These are phyloP conservation scores for Leccinum disarticulatum DNA, from an alignment of 768 basidiomycete genomes.

Conservation along the genomic window DNA sequence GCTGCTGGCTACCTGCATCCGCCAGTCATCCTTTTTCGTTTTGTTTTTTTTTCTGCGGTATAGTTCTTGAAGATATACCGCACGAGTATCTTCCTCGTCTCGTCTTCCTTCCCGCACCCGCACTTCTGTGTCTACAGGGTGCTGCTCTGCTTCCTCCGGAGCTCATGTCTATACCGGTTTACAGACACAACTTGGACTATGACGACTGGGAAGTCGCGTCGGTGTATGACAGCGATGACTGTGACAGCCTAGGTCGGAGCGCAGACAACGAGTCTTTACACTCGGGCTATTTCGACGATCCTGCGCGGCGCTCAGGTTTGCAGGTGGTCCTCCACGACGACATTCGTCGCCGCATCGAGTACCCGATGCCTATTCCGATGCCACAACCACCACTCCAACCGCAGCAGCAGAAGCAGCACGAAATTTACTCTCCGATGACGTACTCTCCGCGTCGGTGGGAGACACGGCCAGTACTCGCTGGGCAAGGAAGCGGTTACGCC, in stretches of 20 bases:
- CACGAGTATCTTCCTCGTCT: neutral
- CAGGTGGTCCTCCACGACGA: slow-evolving; percentile 8
- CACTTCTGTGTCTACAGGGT: neutral
- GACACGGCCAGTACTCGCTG: neutral
- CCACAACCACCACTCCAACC: slow-evolving; percentile 10
- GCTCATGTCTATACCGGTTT: slow-evolving; percentile 27
- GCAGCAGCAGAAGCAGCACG: slow-evolving; percentile 6
- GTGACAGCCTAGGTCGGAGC: slow-evolving; percentile 26
- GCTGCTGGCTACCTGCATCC: neutral
- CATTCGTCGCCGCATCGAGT: slow-evolving; percentile 10
- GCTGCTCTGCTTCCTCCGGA: neutral
- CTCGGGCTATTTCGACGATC: slow-evolving; percentile 6
- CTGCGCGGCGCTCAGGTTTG: slow-evolving; percentile 2
- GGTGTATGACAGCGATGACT: slow-evolving; percentile 30
- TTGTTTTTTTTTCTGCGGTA: slow-evolving; percentile 3
- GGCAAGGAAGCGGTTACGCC: slow-evolving; percentile 11
- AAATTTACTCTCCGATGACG: slow-evolving; percentile 6
- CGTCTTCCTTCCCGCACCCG: neutral
- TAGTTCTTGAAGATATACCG: slow-evolving; percentile 3
- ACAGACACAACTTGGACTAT: slow-evolving; percentile 23
- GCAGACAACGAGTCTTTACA: slow-evolving; percentile 15
- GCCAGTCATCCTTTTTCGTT: neutral
- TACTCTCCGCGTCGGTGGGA: slow-evolving; percentile 14
- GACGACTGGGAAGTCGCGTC: slow-evolving; percentile 33
- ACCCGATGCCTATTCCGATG: slow-evolving; percentile 8